Evolutionary conservation across 768 basidiomycete species (phyloP).

Genomic region (Melanogaster broomeanus): DNA sequence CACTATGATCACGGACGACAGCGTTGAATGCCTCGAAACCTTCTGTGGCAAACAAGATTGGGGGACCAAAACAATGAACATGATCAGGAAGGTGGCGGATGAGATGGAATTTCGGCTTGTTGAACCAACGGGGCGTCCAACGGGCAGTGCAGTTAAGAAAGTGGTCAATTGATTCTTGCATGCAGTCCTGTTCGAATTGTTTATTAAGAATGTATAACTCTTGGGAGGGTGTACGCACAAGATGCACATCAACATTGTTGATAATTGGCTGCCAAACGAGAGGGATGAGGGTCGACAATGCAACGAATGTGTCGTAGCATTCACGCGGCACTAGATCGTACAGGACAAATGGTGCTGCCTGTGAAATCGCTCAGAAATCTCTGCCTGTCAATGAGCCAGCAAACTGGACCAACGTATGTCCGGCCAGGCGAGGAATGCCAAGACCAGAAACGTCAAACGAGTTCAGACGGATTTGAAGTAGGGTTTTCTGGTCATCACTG

Average conservation of each 20-base stretch:
- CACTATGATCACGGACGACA: conserved; percentile 32
- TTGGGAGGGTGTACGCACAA: conserved; percentile 29
- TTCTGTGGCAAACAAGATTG: conserved; percentile 45
- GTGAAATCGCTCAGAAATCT: conserved; percentile 30
- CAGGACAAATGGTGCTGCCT: conserved; percentile 26
- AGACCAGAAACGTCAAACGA: conserved; percentile 24
- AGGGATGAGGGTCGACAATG: conserved; percentile 34
- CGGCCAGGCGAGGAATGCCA: conserved; percentile 24
- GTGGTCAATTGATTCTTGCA: conserved; percentile 30
- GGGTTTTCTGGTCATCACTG: conserved; percentile 23
- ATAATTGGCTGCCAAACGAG: conserved; percentile 45
- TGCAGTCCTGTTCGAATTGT: conserved; percentile 19
- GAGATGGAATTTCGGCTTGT: conserved; percentile 48
- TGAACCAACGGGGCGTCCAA: conserved; percentile 37
- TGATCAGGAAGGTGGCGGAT: conserved; percentile 38
- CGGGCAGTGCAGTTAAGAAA: conserved; percentile 35
- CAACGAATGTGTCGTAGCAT: conserved; percentile 33
- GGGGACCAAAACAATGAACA: conserved; percentile 42
- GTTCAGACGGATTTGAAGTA: conserved; percentile 21
- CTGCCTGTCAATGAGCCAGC: conserved; percentile 30
- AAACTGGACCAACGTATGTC: conserved; percentile 32
- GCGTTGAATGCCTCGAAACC: conserved; percentile 43
- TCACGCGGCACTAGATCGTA: conserved; percentile 31
- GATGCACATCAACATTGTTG: conserved; percentile 29
- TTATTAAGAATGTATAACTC: background rate